phyloP scores from a whole-genome alignment of 257 asterid genomes.

The Buddleja alternifolia region DNA sequence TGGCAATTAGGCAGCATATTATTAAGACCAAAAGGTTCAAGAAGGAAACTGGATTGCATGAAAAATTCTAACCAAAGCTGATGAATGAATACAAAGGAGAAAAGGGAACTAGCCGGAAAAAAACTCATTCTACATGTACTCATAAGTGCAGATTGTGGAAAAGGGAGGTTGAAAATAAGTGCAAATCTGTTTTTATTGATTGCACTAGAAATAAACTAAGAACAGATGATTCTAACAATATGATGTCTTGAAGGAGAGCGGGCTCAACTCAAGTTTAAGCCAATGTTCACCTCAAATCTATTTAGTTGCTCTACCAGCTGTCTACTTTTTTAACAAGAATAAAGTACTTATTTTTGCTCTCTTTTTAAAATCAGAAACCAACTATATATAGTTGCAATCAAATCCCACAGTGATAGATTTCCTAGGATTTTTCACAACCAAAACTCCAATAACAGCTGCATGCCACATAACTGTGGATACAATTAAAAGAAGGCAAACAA shows the following conservation, averaged over 20 bases:
- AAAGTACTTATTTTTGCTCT: background rate
- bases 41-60: slow-evolving; percentile 16
- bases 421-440: slow-evolving; percentile 6
- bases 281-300: slow-evolving; percentile 1
- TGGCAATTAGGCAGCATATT: slow-evolving; percentile 35
- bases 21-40: slow-evolving; percentile 15
- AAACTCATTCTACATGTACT: slow-evolving; percentile 25
- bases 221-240: too few relatives aligned
- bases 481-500: background rate
- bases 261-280: slow-evolving; percentile 17
- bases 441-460: slow-evolving; percentile 6
- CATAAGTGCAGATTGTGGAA: background rate
- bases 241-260: slow-evolving; percentile 10
- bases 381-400: too few relatives aligned
- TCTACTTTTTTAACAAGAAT: background rate
- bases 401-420: slow-evolving; percentile 2
- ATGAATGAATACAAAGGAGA: slow-evolving; percentile 22
- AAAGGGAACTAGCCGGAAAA: background rate
- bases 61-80: slow-evolving; percentile 23
- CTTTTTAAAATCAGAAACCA: too few relatives aligned
- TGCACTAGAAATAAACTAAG: slow-evolving; percentile 1
- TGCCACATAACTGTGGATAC: background rate
- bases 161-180: background rate
- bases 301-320: slow-evolving; percentile 12
- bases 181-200: too few relatives aligned